phyloP scores from a whole-genome alignment of 2,329 filamentous ascomycete genomes.

The Venturia oleaginea region DNA sequence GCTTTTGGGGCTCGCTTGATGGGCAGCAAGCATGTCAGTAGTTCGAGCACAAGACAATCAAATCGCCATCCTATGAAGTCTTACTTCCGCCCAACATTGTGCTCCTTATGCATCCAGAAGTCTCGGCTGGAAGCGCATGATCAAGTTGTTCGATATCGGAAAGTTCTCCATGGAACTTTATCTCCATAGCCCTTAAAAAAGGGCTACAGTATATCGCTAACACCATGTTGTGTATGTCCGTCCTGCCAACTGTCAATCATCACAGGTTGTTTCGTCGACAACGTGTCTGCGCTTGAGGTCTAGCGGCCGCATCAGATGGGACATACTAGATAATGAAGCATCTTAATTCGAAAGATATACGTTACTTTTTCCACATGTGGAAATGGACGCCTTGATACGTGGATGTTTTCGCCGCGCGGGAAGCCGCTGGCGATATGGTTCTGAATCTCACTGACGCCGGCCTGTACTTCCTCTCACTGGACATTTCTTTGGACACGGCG shows the following conservation, averaged over 20 bases:
- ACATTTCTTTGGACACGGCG: background rate
- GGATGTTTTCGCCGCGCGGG: background rate
- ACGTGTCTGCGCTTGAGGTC: background rate
- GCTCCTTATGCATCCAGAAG: background rate
- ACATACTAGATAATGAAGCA: background rate
- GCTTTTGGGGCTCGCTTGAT: background rate
- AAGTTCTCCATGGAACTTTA: background rate
- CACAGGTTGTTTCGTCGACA: background rate
- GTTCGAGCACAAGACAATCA: background rate
- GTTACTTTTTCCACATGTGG: constrained; percentile 3
- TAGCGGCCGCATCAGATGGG: background rate
- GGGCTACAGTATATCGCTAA: background rate
- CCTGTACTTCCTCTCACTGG: background rate
- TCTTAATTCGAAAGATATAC: background rate
- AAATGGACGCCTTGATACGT: background rate
- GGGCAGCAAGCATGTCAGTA: background rate
- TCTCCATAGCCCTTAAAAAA: background rate
- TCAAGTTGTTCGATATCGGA: background rate
- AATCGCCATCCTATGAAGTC: background rate
- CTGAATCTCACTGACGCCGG: background rate
- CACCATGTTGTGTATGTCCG: background rate
- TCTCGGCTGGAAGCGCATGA: background rate
- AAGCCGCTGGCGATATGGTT: background rate
- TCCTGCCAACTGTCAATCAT: background rate
- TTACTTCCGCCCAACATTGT: background rate